phyloP scores from a whole-genome alignment of 768 basidiomycete species.

The Mycena sanguinolenta region DNA sequence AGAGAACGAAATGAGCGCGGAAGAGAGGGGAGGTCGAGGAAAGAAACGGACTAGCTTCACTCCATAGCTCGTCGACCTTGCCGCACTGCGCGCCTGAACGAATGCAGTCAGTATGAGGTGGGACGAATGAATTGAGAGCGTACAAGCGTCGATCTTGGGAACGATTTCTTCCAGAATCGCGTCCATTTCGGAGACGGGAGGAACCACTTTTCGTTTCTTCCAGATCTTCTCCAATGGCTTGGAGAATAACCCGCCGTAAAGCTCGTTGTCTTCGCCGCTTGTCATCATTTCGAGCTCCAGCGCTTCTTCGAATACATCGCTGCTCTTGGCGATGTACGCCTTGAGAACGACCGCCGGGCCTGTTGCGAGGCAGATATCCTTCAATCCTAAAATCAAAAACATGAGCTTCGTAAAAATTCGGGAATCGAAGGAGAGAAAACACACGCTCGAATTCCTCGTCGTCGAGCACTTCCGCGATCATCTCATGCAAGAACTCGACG shows the following conservation, averaged over 20 bases:
- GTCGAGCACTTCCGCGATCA: constrained; percentile 18
- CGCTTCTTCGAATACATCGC: constrained; percentile 27
- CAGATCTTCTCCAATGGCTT: constrained; percentile 4
- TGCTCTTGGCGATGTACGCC: constrained; percentile 6
- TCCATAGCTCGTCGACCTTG: constrained; percentile 11
- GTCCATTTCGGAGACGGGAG: neutral
- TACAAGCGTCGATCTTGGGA: neutral
- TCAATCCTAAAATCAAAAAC: neutral
- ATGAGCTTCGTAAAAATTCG: neutral
- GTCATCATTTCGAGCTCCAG: constrained; percentile 26
- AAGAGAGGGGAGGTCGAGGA: neutral
- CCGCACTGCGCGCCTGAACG: constrained; percentile 24
- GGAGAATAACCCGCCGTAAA: constrained; percentile 29
- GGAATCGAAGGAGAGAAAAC: neutral
- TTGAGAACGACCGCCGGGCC: constrained; percentile 28
- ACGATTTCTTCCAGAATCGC: constrained; percentile 25
- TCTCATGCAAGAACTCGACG: constrained; percentile 25
- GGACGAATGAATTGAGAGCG: neutral
- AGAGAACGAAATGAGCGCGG: no score
- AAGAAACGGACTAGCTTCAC: constrained; percentile 20
- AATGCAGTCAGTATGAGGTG: neutral
- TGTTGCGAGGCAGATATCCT: constrained; percentile 32
- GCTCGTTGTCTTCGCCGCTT: constrained; percentile 27
- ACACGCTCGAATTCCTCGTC: constrained; percentile 7
- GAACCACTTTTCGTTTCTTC: neutral